phyloP scores from a whole-genome alignment of 139 green algal species.

The Haematococcus sp. region DNA sequence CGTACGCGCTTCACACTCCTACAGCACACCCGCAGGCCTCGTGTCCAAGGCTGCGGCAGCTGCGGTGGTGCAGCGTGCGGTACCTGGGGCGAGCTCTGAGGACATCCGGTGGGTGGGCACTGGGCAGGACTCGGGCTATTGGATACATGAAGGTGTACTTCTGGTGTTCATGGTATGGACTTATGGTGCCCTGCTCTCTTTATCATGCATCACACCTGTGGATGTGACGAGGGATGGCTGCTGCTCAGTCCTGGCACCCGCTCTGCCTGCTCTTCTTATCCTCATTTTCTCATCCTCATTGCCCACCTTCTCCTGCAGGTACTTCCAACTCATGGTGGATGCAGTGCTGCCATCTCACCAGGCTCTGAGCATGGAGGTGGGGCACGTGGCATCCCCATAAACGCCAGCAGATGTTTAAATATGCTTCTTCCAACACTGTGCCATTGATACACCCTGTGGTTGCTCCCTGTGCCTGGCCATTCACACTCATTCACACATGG shows the following conservation, averaged over 20 bases:
- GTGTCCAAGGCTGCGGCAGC: neutral
- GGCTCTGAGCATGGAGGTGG: constrained; percentile 18
- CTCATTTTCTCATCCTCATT: neutral
- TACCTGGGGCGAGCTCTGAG: constrained; percentile 6
- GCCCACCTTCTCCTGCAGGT: neutral
- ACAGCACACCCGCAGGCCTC: neutral
- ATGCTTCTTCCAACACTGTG: too few relatives aligned
- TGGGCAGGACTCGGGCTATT: too few relatives aligned
- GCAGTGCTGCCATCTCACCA: constrained; percentile 24
- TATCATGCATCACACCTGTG: too few relatives aligned
- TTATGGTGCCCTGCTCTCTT: too few relatives aligned
- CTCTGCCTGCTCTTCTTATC: too few relatives aligned
- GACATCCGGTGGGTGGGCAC: constrained; percentile 4
- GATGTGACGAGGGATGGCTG: neutral
- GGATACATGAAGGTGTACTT: too few relatives aligned
- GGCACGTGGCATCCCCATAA: too few relatives aligned
- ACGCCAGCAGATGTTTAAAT: too few relatives aligned
- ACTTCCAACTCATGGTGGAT: constrained; percentile 15
- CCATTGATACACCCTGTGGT: too few relatives aligned
- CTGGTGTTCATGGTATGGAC: too few relatives aligned
- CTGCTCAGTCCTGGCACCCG: neutral
- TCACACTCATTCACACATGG: too few relatives aligned
- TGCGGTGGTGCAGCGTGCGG: constrained; percentile 4
- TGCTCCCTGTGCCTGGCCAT: too few relatives aligned
- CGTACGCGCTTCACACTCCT: neutral